Evolutionary conservation across 768 basidiomycete genomes (phyloP), one percentile per base, ranked within the genome.

Genomic region (Hericium coralloides): DNA sequence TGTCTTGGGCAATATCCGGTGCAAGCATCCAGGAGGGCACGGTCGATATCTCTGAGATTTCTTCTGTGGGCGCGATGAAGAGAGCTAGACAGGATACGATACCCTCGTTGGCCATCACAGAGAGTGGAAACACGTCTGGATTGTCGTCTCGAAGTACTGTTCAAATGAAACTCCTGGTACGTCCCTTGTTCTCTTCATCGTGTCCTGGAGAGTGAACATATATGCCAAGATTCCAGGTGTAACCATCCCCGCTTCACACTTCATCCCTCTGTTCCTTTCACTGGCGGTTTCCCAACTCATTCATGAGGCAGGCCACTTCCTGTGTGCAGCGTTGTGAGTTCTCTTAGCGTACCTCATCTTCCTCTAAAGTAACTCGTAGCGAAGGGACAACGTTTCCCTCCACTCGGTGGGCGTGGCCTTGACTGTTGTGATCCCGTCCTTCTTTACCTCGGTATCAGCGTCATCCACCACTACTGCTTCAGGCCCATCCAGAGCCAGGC

Each of bases 221-320:
- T 31, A 8, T 49, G 45, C 9, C 17, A 61, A 92, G 90, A 83
- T 95, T 38, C 92, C 92, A 20, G 92, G 92, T 1, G 59, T 92
- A 7, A 95, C 89, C 2, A 81, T 89, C 1, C 92, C 92, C 1
- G 64, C 90, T n/a, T 69, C 71, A 23, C 84, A 94, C 64, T 65
- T 89, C 1, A 87, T 87, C 4, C 60, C 84, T 15, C 79, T 93
- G 50, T 61, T 92, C 7, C 36, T 79, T 6, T 78, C 85, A 0
- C 74, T 93, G 15, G 74, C 84, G 49, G 22, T 80, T 9, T 78
- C 79, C 55, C 91, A 92, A 68, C 62, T 84, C n/a, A 66, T 88
- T 18, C 92, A 94, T 61, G 92, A 95, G 70, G 68, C 79, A 0
- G 92, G 92, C 6, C 92, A 95, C 68, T 87, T 85, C 12, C 64